Evolutionary conservation across 768 basidiomycete species (phyloP).

Genomic region (Tricholoma sp.): DNA sequence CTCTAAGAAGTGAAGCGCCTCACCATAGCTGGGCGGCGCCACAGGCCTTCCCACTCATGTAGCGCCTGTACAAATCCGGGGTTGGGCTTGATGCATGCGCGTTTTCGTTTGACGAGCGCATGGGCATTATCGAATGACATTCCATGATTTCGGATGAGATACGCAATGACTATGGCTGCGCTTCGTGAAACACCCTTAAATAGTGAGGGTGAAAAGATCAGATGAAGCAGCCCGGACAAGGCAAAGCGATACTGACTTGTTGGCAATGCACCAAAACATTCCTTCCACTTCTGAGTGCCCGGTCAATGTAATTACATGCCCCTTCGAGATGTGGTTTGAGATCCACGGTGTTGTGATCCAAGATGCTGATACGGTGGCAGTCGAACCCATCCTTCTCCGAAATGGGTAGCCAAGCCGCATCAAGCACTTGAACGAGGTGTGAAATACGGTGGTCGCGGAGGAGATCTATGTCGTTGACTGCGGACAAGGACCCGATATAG

Average conservation of each 20-base stretch:
- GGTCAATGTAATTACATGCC: constrained; percentile 63
- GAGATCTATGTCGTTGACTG: constrained; percentile 51
- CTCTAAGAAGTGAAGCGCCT: constrained; percentile 19
- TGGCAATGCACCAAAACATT: constrained; percentile 79
- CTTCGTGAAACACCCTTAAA: constrained; percentile 71
- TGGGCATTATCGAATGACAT: constrained; percentile 69
- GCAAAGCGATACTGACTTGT: constrained; percentile 46
- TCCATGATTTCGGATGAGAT: constrained; percentile 68
- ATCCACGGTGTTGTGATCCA: constrained; percentile 57
- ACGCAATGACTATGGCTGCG: constrained; percentile 73
- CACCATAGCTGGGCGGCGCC: constrained; percentile 15
- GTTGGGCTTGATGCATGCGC: constrained; percentile 75
- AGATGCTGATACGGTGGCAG: constrained; percentile 63
- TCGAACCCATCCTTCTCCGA: constrained; percentile 40
- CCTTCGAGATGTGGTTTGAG: constrained; percentile 63
- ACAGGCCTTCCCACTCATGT: constrained; percentile 48
- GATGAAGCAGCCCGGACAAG: not conserved
- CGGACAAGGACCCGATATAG: constrained; percentile 61
- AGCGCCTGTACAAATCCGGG: constrained; percentile 63
- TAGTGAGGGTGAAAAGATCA: not conserved
- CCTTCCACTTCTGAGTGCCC: constrained; percentile 50
- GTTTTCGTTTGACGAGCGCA: constrained; percentile 54
- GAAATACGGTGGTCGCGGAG: constrained; percentile 43
- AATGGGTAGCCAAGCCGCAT: constrained; percentile 56
- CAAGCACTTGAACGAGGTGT: constrained; percentile 59